Conservation (phyloP, 352 stramenopile species). For the Globisporangium ultimum region DNA sequence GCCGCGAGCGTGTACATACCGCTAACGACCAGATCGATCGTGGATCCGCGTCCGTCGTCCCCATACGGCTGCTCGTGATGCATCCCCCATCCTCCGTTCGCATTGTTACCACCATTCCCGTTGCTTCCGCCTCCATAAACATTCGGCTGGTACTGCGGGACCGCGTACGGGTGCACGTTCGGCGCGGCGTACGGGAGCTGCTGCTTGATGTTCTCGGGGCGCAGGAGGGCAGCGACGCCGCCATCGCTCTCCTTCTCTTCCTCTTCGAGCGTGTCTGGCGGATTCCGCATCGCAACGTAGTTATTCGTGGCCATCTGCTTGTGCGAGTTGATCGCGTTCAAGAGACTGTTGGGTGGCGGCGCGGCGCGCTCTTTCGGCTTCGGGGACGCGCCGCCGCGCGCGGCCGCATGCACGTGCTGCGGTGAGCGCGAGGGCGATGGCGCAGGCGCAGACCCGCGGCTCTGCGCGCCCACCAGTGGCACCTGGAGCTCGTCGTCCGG, state of each 20-base stretch:
- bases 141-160: slow-evolving; percentile 74
- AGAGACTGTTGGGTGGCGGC: not conserved
- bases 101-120: slow-evolving; percentile 20
- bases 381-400: slow-evolving; percentile 10
- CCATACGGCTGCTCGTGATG: slow-evolving; percentile 32
- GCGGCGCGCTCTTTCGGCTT: slow-evolving; percentile 15
- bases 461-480: slow-evolving; percentile 46
- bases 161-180: slow-evolving; percentile 78
- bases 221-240: slow-evolving; percentile 5
- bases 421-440: slow-evolving; percentile 16
- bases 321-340: not conserved
- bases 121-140: slow-evolving; percentile 34
- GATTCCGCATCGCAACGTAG: slow-evolving; percentile 34
- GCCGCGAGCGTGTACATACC: slow-evolving; percentile 85
- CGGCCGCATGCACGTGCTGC: slow-evolving; percentile 3
- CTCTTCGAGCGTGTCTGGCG: slow-evolving; percentile 19
- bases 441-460: slow-evolving; percentile 6
- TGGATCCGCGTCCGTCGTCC: slow-evolving; percentile 38
- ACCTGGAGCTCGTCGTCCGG: slow-evolving; percentile 73
- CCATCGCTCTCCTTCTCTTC: slow-evolving; percentile 57
- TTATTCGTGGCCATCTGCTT: slow-evolving; percentile 18
- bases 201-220: slow-evolving; percentile 19
- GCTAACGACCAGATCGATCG: slow-evolving; percentile 80
- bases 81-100: slow-evolving; percentile 34
- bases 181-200: slow-evolving; percentile 63